Evolutionary conservation across 208 protist genomes (phyloP), one percentile per base, ranked within the genome.

Genomic region (Balamuthia mandrillaris): DNA sequence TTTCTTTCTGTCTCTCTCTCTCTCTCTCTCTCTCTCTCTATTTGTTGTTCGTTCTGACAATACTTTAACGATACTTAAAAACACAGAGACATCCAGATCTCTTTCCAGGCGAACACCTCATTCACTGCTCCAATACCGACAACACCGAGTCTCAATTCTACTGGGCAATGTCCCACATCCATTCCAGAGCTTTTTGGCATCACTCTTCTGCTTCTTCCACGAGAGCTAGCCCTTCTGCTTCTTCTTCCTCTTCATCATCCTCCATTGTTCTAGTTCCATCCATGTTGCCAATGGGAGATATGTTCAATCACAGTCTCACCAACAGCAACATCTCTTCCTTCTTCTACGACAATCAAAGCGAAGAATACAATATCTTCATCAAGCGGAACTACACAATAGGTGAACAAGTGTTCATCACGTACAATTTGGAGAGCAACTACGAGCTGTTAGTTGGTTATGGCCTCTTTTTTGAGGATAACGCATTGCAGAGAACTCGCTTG

Each of bases 401-500:
- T 33, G 68, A 77, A 27, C 68, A 77, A 29, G 68, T 77, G 37
- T 77, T 27, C 44, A 77, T 77, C 37, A 77, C 68, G 27, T 77
- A 77, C 68, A 58, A 45, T 27, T 58, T 6, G 39, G 68, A 77
- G 14, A 58, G 44, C 6, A 77, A 77, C 39, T 77, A 58, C 27
- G 68, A 77, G 68, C 44, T 77, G n/a, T n/a, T n/a, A n/a, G n/a
- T n/a, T n/a, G n/a, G n/a, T n/a, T n/a, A n/a, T n/a, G n/a, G n/a
- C n/a, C n/a, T n/a, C n/a, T n/a, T n/a, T n/a, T n/a, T n/a, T n/a
- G n/a, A n/a, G n/a, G n/a, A n/a, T n/a, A n/a, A n/a, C n/a, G n/a
- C n/a, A n/a, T n/a, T n/a, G n/a, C n/a, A n/a, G n/a, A n/a, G n/a
- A n/a, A n/a, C n/a, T n/a, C n/a, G n/a, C n/a, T n/a, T n/a, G n/a